Evolutionary conservation across 345 rosid species (phyloP).

Genomic region (Clarkia xantiana): DNA sequence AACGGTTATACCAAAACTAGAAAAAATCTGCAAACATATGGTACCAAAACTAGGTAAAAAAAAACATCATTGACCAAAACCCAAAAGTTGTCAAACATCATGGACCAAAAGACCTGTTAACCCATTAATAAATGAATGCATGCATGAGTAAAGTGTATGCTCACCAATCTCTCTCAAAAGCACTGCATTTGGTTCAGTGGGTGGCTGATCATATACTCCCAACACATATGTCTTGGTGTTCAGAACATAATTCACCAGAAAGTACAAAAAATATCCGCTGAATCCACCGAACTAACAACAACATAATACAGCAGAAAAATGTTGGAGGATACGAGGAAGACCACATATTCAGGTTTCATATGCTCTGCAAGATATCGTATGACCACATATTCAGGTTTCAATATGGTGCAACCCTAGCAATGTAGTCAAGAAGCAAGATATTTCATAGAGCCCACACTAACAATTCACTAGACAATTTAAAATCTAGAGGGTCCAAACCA

Average conservation of each 20-base stretch:
- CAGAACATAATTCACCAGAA: background rate
- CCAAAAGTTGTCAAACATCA: no score
- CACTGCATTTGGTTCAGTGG: conserved; percentile 52
- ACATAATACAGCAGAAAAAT: no score
- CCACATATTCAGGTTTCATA: conserved; percentile 67
- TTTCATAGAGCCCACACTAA: background rate
- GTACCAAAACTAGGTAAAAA: no score
- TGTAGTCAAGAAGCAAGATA: background rate
- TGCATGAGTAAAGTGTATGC: conserved; percentile 9
- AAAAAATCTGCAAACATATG: no score
- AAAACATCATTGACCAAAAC: no score
- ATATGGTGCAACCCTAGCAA: conserved; percentile 75
- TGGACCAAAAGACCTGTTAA: no score
- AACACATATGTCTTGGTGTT: conserved; percentile 65
- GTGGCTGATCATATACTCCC: conserved; percentile 87
- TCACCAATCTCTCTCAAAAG: conserved; percentile 77
- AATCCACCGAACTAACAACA: no score
- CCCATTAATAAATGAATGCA: no score
- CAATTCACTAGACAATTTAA: background rate
- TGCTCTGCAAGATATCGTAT: conserved; percentile 71
- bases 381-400: conserved; percentile 93
- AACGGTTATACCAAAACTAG: no score
- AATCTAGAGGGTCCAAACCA: conserved; percentile 20
- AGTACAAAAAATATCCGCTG: no score
- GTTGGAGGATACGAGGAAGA: conserved; percentile 74